Base-by-base conservation (phyloP, 2,329 filamentous ascomycete species). In the Nigrospora osmanthi region DNA sequence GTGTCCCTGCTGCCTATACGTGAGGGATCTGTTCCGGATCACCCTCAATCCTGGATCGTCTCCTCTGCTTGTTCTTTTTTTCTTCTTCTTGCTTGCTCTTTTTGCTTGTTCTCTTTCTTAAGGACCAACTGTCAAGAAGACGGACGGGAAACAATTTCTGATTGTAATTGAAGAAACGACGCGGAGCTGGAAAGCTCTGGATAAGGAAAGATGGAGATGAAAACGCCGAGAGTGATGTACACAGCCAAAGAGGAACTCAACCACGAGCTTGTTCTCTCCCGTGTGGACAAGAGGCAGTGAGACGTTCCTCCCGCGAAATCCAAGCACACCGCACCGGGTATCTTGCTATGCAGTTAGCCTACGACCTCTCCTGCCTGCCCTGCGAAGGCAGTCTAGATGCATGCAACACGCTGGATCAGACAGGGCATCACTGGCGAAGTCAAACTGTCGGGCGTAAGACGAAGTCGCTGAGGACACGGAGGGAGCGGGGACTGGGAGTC, bases 111-210 rank as follows among this genome's bases (percentile, higher is more conserved):
- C 45, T 33, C 35, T 37, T 40, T 54, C 48, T 56, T 50, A 58
- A 54, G 49, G 52, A 53, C 54, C 55, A 56, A 51, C 54, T 60
- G 57, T 53, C 58, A 60, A 58, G 47, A 55, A 57, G 52, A 54
- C 56, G 55, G 56, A 63, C 38, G 54, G 53, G 56, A 60, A 59
- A 62, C 58, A 62, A 63, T 61, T 47, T 50, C 54, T 58, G 58
- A 60, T 56, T 63, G 60, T 61, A 62, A 55, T 54, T 59, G 54
- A 45, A 54, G 55, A 54, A 59, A 58, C 57, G 59, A 57, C 28
- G 35, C 32, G 33, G 35, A 42, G 19, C 35, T 54, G 51, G 51
- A 49, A 49, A 54, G 51, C 52, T 52, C 51, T 19, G 32, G 53
- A 39, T 56, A 49, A 54, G 51, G 52, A 53, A 54, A 34, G 44